Evolutionary conservation across 2,329 filamentous ascomycete species (phyloP).

Genomic region (Hawksworthiomyces lignivorus): DNA sequence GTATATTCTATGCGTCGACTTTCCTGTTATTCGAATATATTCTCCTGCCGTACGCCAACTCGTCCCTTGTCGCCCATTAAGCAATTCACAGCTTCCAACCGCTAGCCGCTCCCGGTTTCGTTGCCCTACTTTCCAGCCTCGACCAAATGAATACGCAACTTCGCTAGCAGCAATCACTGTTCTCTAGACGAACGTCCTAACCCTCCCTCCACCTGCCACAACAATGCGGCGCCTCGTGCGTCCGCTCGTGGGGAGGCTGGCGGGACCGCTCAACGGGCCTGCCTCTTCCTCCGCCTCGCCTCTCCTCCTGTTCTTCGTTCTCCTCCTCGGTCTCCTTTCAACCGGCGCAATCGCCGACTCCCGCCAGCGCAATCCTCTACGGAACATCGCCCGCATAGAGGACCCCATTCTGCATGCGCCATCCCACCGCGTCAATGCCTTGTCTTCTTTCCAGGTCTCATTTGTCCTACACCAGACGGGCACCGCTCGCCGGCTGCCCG

Average conservation of each 20-base stretch:
- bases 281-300: constrained; percentile 20
- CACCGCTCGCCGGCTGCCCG: constrained; percentile 50
- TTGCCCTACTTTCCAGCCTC: too few species aligned
- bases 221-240: constrained; percentile 7
- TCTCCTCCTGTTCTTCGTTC: background rate
- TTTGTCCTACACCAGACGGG: constrained; percentile 61
- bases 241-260: background rate
- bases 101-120: too few species aligned
- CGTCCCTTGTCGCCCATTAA: too few species aligned
- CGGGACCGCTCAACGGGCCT: background rate
- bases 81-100: too few species aligned
- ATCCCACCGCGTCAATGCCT: constrained; percentile 68
- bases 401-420: constrained; percentile 71
- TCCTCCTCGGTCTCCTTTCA: constrained; percentile 2
- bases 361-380: constrained; percentile 66
- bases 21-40: too few species aligned
- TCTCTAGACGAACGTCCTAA: background rate
- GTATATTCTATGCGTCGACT: too few species aligned
- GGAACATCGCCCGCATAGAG: constrained; percentile 64
- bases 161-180: background rate
- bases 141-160: background rate
- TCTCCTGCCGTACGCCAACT: too few species aligned
- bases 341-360: constrained; percentile 52
- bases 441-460: constrained; percentile 76
- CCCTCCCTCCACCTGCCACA: background rate